Conservation (phyloP, 2,329 filamentous ascomycete genomes). For the Colletotrichum acutatum region DNA sequence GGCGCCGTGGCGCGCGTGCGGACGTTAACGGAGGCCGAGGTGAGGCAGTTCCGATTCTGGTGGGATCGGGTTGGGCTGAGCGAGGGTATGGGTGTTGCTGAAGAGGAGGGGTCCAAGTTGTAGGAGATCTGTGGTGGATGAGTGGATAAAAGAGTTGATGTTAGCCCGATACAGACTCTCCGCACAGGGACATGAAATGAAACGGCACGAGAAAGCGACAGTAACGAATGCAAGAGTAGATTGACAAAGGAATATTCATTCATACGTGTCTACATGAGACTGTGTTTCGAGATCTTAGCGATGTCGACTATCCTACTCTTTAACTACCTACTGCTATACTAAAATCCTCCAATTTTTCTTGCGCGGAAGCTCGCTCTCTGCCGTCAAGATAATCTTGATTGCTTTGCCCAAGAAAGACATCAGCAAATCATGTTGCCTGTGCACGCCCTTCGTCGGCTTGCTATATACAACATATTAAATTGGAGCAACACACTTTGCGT, state of each 20-base stretch:
- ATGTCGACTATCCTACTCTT: background rate
- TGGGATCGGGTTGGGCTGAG: constrained; percentile 63
- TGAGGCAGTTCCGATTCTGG: constrained; percentile 68
- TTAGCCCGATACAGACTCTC: background rate
- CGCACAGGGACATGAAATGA: background rate
- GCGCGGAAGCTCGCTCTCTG: background rate
- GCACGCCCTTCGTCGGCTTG: background rate
- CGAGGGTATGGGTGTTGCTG: constrained; percentile 50
- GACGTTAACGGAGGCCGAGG: constrained; percentile 55
- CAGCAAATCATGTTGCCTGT: background rate
- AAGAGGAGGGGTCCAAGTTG: background rate
- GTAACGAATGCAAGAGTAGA: background rate
- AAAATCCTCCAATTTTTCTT: constrained; percentile 17
- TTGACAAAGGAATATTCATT: constrained; percentile 32
- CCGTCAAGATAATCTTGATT: constrained; percentile 7
- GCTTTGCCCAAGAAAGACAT: background rate
- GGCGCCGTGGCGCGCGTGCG: constrained; percentile 58
- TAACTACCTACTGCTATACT: background rate
- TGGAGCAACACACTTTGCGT: background rate
- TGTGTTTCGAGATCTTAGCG: background rate
- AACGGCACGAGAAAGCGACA: background rate
- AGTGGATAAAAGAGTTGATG: background rate
- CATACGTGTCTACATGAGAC: constrained; percentile 28
- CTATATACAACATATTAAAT: constrained; percentile 27
- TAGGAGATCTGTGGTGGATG: background rate